A percentile compares a stretch with the other conserved stretches of the same genome.
Conservation (phyloP, 1,284 basidiomycete genomes). For the Cystobasidium sp. region DNA sequence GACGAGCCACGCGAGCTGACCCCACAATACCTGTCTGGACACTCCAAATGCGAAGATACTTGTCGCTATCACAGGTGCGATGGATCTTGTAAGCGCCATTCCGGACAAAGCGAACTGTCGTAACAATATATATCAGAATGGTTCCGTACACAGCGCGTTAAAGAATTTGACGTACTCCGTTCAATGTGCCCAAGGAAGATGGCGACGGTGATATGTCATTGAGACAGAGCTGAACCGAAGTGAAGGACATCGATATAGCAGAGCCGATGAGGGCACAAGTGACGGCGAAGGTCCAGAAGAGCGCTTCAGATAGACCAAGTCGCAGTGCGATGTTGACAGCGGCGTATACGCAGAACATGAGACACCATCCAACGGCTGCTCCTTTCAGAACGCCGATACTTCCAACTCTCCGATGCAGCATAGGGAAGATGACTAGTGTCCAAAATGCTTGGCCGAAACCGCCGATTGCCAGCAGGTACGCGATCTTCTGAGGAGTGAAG, state of each 20-base stretch:
- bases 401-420: conserved; percentile 52
- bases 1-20: conserved; percentile 34
- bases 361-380: conserved; percentile 53
- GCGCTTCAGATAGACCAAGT: conserved; percentile 37
- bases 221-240: conserved; percentile 51
- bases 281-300: conserved; percentile 52
- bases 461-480: conserved; percentile 53
- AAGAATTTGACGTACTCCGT: conserved; percentile 46
- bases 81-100: conserved; percentile 48
- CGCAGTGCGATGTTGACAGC: conserved; percentile 53
- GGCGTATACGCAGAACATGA: conserved; percentile 54
- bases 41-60: conserved; percentile 36
- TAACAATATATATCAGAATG: background rate
- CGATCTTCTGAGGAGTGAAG: conserved; percentile 54
- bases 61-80: conserved; percentile 51
- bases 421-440: conserved; percentile 55
- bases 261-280: conserved; percentile 48
- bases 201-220: conserved; percentile 51
- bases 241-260: conserved; percentile 54
- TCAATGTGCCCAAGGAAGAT: conserved; percentile 49
- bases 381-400: conserved; percentile 53
- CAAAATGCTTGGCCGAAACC: conserved; percentile 54
- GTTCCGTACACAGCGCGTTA: background rate
- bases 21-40: conserved; percentile 19
- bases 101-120: conserved; percentile 46